Base-by-base conservation (phyloP, 208 protist genomes). In the Endotrypanum monterogeii region DNA sequence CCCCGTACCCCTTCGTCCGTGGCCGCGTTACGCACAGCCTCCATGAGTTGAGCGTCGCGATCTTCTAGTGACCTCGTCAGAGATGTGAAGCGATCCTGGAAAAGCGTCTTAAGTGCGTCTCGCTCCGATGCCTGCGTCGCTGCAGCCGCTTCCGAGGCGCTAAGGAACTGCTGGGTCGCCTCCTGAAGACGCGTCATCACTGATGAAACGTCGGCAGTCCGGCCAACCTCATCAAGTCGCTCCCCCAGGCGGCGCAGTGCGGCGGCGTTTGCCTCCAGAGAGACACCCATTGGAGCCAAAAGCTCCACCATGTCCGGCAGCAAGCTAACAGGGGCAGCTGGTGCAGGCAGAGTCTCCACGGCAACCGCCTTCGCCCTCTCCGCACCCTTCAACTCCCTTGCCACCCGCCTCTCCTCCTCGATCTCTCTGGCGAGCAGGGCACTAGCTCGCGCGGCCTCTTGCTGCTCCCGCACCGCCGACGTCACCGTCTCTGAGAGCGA, bases 401-500 rank as follows among this genome's bases (percentile, higher is more conserved):
- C 60, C 12, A 35, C 37, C 55, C 32, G 48, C n/a, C n/a, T n/a
- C 66, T 37, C 46, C 46, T 30, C 51, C 11, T 41, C 20, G 30
- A 57, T 25, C 66, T 16, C 4, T 12, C 20, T 32, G 50, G 63
- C 11, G 51, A 54, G 63, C 6, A 44, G 23, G 37, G n/a, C 28
- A 11, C n/a, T n/a, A 14, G 63, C 20, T 39, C n/a, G 20, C 23
- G 63, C 44, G 9, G 20, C 32, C 39, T 37, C 54, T 44, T 62
- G 58, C 20, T 69, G 39, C 3, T 63, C 52, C 16, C 46, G 73
- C 39, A 80, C 56, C 18, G 62, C 63, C 3, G 55, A 25, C 41
- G 73, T 68, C 50, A 80, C 66, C 25, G 58, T 71, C 25, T 81
- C 78, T 6, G 72, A 25, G 52, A 81, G 58, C 50, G 71, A 76